Evolutionary conservation across 2,329 filamentous ascomycete species (phyloP).

Genomic region (Hypoxylon sp.): DNA sequence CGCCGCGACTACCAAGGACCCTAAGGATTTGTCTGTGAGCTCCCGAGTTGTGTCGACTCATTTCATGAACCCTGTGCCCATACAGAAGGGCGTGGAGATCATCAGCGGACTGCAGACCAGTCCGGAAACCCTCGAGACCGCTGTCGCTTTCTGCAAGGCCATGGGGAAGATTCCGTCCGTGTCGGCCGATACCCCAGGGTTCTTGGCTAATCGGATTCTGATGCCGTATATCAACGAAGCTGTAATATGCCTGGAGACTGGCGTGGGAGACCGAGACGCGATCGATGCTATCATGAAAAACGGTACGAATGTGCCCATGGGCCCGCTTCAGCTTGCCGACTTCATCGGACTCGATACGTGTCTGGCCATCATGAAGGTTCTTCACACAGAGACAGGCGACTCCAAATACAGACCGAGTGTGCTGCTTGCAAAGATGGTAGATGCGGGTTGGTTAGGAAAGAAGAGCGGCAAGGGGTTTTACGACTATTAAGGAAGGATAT

Average conservation of each 20-base stretch:
- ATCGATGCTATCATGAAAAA: constrained; percentile 99
- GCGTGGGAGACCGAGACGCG: constrained; percentile 85
- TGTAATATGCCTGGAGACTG: constrained; percentile 93
- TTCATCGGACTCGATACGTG: constrained; percentile 98
- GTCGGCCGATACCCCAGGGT: constrained; percentile 90
- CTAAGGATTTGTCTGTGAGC: constrained; percentile 80
- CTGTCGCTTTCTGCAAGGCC: constrained; percentile 83
- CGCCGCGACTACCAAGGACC: constrained; percentile 80
- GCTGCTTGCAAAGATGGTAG: constrained; percentile 91
- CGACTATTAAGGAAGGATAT: constrained; percentile 67
- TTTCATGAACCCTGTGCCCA: constrained; percentile 98
- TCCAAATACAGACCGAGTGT: constrained; percentile 94
- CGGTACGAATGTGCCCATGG: constrained; percentile 98
- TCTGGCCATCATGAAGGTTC: constrained; percentile 93
- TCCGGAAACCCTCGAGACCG: constrained; percentile 79
- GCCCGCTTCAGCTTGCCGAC: constrained; percentile 89
- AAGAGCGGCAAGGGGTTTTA: constrained; percentile 98
- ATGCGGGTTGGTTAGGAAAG: constrained; percentile 97
- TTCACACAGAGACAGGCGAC: constrained; percentile 91
- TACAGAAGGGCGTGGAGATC: constrained; percentile 98
- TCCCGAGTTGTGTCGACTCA: constrained; percentile 94
- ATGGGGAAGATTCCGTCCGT: constrained; percentile 94
- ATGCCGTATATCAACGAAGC: constrained; percentile 99
- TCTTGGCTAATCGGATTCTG: constrained; percentile 93
- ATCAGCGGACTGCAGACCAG: constrained; percentile 95